These are phyloP conservation scores for Teratosphaeria destructans DNA, from an alignment of 2,329 filamentous ascomycete genomes.

Conservation along the genomic window DNA sequence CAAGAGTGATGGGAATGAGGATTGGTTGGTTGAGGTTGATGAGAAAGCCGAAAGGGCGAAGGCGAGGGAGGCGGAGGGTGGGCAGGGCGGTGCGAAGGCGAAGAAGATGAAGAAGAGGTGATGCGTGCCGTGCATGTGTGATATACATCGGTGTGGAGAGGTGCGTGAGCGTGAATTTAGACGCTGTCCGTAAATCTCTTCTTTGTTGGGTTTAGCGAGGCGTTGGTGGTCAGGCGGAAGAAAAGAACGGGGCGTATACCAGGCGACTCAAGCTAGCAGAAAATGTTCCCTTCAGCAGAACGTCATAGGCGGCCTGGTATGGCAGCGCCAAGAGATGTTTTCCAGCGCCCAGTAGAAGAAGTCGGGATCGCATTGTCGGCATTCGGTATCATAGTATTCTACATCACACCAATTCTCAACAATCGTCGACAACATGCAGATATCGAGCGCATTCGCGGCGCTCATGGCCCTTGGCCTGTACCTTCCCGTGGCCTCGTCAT, in stretches of 20 bases:
- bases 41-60: slow-evolving; percentile 47
- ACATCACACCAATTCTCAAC: no score
- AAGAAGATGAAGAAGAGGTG: neutral
- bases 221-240: neutral
- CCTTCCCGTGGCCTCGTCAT: neutral
- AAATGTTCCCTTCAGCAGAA: neutral
- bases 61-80: slow-evolving; percentile 9
- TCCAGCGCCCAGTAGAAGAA: neutral
- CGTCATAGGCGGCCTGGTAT: neutral
- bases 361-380: neutral
- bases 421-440: neutral
- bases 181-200: neutral
- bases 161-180: neutral
- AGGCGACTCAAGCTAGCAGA: neutral
- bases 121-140: neutral
- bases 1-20: slow-evolving; percentile 61
- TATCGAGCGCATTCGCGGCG: neutral
- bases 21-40: slow-evolving; percentile 91
- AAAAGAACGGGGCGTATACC: no score
- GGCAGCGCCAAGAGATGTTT: neutral
- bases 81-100: neutral
- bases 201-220: neutral
- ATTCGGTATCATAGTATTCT: neutral
- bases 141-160: neutral
- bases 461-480: neutral